A percentile compares a stretch with the other conserved stretches of the same genome.
Conservation (phyloP, 2,329 filamentous ascomycete species). For the Zasmidium citrigriseum region DNA sequence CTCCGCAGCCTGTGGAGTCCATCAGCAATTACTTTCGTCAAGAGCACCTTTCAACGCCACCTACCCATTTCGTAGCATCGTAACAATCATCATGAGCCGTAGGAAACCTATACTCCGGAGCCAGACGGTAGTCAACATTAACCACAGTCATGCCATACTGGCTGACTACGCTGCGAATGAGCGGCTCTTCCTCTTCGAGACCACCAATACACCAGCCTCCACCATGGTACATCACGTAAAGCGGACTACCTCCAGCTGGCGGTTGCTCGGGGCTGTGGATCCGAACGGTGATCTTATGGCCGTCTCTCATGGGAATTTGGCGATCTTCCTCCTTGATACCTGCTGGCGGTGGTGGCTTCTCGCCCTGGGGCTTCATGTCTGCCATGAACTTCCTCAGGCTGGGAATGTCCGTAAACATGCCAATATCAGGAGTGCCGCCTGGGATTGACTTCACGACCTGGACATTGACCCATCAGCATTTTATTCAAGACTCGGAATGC, state of each 20-base stretch:
- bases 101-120: slow-evolving; percentile 63
- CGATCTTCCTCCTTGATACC: slow-evolving; percentile 42
- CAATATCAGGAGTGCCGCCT: slow-evolving; percentile 27
- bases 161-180: slow-evolving; percentile 4
- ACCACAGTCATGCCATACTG: slow-evolving; percentile 49
- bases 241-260: slow-evolving; percentile 21
- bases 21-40: not conserved
- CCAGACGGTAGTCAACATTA: slow-evolving; percentile 61
- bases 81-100: slow-evolving; percentile 64
- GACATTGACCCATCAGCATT: too few species aligned
- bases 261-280: slow-evolving; percentile 28
- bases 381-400: too few species aligned
- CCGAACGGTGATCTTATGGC: slow-evolving; percentile 35
- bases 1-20: slow-evolving; percentile 38
- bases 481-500: not conserved
- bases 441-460: too few species aligned
- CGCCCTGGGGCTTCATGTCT: slow-evolving; percentile 21
- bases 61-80: slow-evolving; percentile 61
- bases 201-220: slow-evolving; percentile 49
- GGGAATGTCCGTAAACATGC: slow-evolving; percentile 21
- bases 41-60: slow-evolving; percentile 27
- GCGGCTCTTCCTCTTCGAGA: slow-evolving; percentile 23
- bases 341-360: slow-evolving; percentile 12
- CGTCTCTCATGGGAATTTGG: slow-evolving; percentile 37
- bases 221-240: slow-evolving; percentile 46